These are phyloP conservation scores for Crassisporium funariophilum DNA, from an alignment of 768 basidiomycete genomes.

Conservation along the genomic window DNA sequence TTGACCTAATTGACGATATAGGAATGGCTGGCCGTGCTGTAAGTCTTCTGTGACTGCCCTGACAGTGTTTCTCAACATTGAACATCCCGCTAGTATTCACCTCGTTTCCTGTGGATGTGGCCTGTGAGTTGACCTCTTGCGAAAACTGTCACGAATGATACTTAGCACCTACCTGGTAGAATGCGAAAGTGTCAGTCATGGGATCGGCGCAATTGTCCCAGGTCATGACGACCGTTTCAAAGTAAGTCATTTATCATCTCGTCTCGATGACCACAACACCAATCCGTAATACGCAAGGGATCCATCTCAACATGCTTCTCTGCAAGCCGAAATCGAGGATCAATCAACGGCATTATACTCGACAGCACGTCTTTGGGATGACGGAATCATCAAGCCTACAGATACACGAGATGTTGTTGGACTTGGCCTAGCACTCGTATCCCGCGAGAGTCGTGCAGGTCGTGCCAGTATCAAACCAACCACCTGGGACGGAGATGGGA, in stretches of 20 bases:
- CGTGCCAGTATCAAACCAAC: conserved; percentile 30
- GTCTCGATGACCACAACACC: neutral
- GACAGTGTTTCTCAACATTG: too few species aligned
- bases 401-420: conserved; percentile 91
- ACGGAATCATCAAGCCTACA: conserved; percentile 85
- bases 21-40: conserved; percentile 94
- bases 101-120: conserved; percentile 98
- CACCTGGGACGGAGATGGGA: conserved; percentile 72
- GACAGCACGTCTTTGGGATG: conserved; percentile 92
- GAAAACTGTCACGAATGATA: conserved; percentile 1
- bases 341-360: conserved; percentile 90
- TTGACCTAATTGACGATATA: conserved; percentile 26
- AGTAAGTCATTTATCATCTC: conserved; percentile 39
- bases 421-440: conserved; percentile 81
- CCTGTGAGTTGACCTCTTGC: too few species aligned
- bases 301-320: conserved; percentile 70
- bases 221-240: conserved; percentile 90
- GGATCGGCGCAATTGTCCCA: conserved; percentile 90
- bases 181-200: conserved; percentile 95
- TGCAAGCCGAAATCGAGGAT: conserved; percentile 82
- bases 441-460: conserved; percentile 35
- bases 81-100: conserved; percentile 95
- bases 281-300: too few species aligned
- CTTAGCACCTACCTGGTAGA: conserved; percentile 48
- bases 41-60: conserved; percentile 37